Percentiles rank a stretch among this genome's conserved stretches.
Evolutionary conservation across 352 stramenopile species (phyloP).

Genomic region (Globisporangium rhizosaccharum): DNA sequence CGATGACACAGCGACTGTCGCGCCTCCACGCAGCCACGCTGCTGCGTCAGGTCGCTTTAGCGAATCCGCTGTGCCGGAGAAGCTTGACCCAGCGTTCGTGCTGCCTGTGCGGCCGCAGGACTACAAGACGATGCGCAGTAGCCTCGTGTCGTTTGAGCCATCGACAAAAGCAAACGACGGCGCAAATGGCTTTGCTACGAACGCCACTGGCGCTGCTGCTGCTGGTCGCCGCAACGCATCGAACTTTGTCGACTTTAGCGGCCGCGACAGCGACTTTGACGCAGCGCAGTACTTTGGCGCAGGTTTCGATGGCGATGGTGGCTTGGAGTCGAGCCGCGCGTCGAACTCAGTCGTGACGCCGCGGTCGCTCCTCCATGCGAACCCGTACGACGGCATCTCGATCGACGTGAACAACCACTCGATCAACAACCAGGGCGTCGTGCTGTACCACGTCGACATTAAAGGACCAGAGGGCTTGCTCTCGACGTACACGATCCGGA

Average conservation of each 20-base stretch:
- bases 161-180: slow-evolving; percentile 19
- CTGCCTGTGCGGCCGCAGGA: slow-evolving; percentile 21
- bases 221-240: slow-evolving; percentile 9
- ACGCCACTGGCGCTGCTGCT: too few species aligned
- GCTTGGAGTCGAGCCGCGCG: slow-evolving; percentile 15
- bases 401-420: slow-evolving; percentile 50
- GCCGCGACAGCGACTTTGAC: slow-evolving; percentile 56
- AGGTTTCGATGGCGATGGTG: slow-evolving; percentile 25
- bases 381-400: slow-evolving; percentile 62
- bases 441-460: slow-evolving; percentile 89
- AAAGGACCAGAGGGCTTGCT: slow-evolving; percentile 68
- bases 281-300: slow-evolving; percentile 49
- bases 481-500: slow-evolving; percentile 82
- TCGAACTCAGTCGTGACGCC: slow-evolving; percentile 26
- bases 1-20: not conserved
- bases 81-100: slow-evolving; percentile 37
- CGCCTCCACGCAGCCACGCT: not conserved
- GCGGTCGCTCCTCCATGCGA: slow-evolving; percentile 22
- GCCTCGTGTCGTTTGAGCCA: slow-evolving; percentile 44
- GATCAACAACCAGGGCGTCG: slow-evolving; percentile 45
- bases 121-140: slow-evolving; percentile 46
- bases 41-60: slow-evolving; percentile 10
- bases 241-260: slow-evolving; percentile 16
- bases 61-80: slow-evolving; percentile 16
- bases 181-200: not conserved